Evolutionary conservation across 768 basidiomycete genomes (phyloP), one percentile per base, ranked within the genome.

Genomic region (Ramaria sp.): DNA sequence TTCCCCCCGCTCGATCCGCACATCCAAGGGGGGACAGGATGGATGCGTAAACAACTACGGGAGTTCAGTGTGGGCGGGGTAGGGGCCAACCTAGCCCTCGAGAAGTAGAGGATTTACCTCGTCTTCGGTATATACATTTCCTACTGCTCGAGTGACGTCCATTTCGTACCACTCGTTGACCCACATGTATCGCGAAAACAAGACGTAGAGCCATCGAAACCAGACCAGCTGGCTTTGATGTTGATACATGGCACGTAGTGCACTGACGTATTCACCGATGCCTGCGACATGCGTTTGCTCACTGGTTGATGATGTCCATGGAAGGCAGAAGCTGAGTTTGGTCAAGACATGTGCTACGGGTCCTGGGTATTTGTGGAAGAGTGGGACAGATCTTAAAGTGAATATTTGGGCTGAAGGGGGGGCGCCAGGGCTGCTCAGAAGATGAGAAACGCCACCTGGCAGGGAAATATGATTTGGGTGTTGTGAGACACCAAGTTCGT

Each of bases 161-260:
- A 37, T 37, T 10, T 37, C 34, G 34, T 54, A 53, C 80, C 89
- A 90, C 61, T 88, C 84, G 60, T 93, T 93, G 27, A 88, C 80
- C 92, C 93, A 95, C 89, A 95, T 87, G 65, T 93, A 91, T 57
- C 86, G 77, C 17, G 89, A 92, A 65, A 85, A 88, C 20, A 70
- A 61, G 39, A 94, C 74, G 65, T 92, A 88, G 54, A 93, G 88
- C 56, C 42, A 43, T 42, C 93, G 79, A 72, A 91, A 95, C 92
- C 92, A 94, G 43, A 82, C 80, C 58, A 91, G 70, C 72, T 96
- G 93, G 59, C 82, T 83, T 54, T 70, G 60, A 62, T 96, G 93
- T 57, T 75, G 70, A 59, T 70, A 68, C 83, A 93, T 91, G 6
- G 92, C 91, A 27, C 70, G 64, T 12, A 87, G 65, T 3, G 85